Percentiles rank a stretch among this genome's conserved stretches.
Conservation (phyloP, 805 yeast species). For the Teunomyces lycoperdinae region DNA sequence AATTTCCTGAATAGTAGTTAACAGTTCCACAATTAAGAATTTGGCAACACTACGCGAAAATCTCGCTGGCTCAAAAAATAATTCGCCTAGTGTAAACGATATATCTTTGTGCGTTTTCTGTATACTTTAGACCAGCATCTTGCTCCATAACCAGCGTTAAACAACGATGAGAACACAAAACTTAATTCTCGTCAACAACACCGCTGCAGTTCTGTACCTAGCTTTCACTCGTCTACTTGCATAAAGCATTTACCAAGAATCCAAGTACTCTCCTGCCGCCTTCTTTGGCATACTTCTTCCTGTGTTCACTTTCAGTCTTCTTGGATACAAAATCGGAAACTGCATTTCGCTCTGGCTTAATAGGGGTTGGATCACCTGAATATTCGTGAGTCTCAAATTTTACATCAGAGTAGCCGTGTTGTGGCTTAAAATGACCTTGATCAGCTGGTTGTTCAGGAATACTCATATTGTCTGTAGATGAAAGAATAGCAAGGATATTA, state of each 20-base stretch:
- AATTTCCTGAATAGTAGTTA: not conserved
- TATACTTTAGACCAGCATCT: not conserved
- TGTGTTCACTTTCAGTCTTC: slow-evolving; percentile 26
- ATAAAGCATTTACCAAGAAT: slow-evolving; percentile 3
- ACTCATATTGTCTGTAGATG: slow-evolving; percentile 5
- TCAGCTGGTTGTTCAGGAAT: slow-evolving; percentile 32
- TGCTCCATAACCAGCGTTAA: not conserved
- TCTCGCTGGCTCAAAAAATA: not conserved
- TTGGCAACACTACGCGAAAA: not conserved
- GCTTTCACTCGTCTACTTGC: not conserved
- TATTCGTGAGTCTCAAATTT: slow-evolving; percentile 29
- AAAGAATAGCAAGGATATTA: not conserved
- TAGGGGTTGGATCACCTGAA: slow-evolving; percentile 33
- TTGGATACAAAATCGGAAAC: slow-evolving; percentile 24
- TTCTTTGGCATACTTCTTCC: slow-evolving; percentile 33
- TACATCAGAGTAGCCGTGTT: slow-evolving; percentile 31
- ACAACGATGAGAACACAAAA: not conserved
- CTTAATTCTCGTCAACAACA: not conserved
- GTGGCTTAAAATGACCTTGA: slow-evolving; percentile 24
- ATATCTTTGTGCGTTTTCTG: not conserved
- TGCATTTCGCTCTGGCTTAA: slow-evolving; percentile 20
- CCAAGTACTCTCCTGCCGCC: slow-evolving; percentile 11
- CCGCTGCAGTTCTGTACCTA: not conserved
- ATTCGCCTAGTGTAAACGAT: not conserved
- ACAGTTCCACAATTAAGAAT: not conserved